Evolutionary conservation across 129 eudicot species (phyloP), one percentile per base, ranked within the genome.

Genomic region (Flaveria linearis): DNA sequence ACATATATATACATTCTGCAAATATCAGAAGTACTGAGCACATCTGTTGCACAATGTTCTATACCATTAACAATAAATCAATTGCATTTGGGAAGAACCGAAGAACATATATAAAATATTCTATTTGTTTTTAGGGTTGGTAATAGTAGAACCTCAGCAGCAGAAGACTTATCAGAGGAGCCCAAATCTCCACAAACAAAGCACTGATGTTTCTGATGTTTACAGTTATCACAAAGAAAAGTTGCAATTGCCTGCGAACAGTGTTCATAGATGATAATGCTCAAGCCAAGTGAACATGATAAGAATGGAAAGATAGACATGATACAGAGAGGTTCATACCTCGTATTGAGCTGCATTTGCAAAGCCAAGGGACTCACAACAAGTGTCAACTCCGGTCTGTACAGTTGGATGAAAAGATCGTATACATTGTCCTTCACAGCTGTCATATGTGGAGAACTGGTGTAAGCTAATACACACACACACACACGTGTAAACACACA

Each of bases 371-470:
- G 96, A 86, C 75, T 82, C 90, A 62, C 97, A 92, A 11, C 0
- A 51, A 11, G 89, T 74, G 1, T 84, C 90, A 66, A 76, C 69
- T 47, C 91, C 97, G 9, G 91, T 71, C 47, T 77, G 81, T 72
- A 74, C 33, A 16, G 96, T 92, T 69, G 93, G 85, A 84, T 92
- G 97, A 68, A 92, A 92, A 65, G 97, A 92, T 81, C 97, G 84
- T 78, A 89, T 68, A 81, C 97, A 92, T 80, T 82, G 83, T 36
- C 89, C 96, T 87, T 89, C 96, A 81, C 97, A 92, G 23, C 97
- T 92, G 88, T 79, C 78, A 68, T 73, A 23, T 16, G 53, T 17
- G 56, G 41, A 76, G 52, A 47, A 47, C 3, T 42, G 41, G 22
- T 7, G 26, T 22, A 33, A 71, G 28, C 69, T 53, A 67, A 41